Percentiles rank a stretch among this genome's conserved stretches.
These are phyloP conservation scores for Rosa persica DNA, from an alignment of 306 rosid genomes.

Conservation along the genomic window DNA sequence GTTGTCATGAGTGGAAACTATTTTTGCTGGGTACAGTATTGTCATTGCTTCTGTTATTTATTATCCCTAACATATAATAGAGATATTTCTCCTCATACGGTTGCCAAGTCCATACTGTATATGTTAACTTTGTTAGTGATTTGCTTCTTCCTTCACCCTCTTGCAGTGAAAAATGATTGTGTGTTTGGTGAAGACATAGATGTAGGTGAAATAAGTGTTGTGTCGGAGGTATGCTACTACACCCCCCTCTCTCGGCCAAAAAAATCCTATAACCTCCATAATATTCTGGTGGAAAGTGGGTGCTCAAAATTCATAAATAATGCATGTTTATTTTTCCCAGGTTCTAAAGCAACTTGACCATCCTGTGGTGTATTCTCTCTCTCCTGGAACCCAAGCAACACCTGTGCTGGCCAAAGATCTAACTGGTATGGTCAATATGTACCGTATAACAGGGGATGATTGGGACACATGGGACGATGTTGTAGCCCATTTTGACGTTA, in stretches of 20 bases:
- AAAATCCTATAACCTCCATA: neutral
- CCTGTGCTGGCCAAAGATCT: constrained; percentile 77
- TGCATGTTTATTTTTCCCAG: constrained; percentile 36
- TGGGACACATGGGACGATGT: constrained; percentile 89
- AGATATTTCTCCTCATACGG: constrained; percentile 10
- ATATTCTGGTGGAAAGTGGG: neutral
- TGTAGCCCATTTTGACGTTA: constrained; percentile 60
- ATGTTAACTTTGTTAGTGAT: constrained; percentile 22
- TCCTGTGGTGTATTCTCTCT: constrained; percentile 74
- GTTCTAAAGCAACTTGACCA: constrained; percentile 60
- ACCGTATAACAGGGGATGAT: constrained; percentile 90
- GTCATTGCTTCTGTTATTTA: neutral
- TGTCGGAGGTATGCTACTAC: constrained; percentile 59
- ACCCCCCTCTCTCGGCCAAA: neutral
- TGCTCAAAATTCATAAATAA: constrained; percentile 17
- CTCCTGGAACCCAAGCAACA: constrained; percentile 84
- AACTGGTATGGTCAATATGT: constrained; percentile 78
- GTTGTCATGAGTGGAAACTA: constrained; percentile 24
- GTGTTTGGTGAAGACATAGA: constrained; percentile 95
- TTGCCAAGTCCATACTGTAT: neutral
- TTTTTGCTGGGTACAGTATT: constrained; percentile 16
- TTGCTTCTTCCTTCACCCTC: constrained; percentile 22
- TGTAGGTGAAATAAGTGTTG: constrained; percentile 62
- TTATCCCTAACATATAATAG: neutral
- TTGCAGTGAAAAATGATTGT: constrained; percentile 92